These are phyloP conservation scores for Daldinia sp. DNA, from an alignment of 2,329 filamentous ascomycete species.

Conservation along the genomic window DNA sequence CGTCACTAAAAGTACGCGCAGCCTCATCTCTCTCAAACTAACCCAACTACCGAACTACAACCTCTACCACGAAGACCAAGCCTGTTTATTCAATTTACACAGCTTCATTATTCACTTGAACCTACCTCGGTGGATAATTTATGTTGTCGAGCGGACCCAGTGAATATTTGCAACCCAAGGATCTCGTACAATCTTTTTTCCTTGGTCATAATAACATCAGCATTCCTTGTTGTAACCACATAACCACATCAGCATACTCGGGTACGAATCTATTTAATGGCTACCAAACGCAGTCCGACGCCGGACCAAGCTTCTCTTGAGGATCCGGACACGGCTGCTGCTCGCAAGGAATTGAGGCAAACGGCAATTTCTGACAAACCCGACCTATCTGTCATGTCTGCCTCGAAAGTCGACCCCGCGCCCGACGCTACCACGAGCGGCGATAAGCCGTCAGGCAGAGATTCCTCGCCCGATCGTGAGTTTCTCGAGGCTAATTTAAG, in stretches of 20 bases:
- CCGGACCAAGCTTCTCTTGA: slow-evolving; percentile 50
- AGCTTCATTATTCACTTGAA: background rate
- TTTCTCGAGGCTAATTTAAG: slow-evolving; percentile 47
- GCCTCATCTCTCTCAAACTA: slow-evolving; percentile 25
- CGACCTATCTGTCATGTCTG: slow-evolving; percentile 42
- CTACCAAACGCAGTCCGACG: slow-evolving; percentile 42
- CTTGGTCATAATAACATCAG: background rate
- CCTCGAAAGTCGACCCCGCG: slow-evolving; percentile 40
- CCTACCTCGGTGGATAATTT: background rate
- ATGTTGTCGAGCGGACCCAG: background rate
- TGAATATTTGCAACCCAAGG: background rate
- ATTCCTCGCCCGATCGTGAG: slow-evolving; percentile 32
- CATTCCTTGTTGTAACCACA: background rate
- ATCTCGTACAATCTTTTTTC: background rate
- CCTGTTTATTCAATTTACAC: slow-evolving; percentile 1
- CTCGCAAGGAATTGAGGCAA: slow-evolving; percentile 70
- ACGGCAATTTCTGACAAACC: slow-evolving; percentile 66
- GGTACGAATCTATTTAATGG: slow-evolving; percentile 34
- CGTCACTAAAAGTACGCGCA: slow-evolving; percentile 29
- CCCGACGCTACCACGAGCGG: slow-evolving; percentile 25
- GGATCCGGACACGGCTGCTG: slow-evolving; percentile 69
- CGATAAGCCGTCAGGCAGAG: slow-evolving; percentile 31
- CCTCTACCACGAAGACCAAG: background rate
- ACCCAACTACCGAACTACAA: slow-evolving; percentile 21
- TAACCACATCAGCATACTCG: background rate